Evolutionary conservation across 2,329 filamentous ascomycete genomes (phyloP), one percentile per base, ranked within the genome.

Genomic region (Elsinoe batatas): DNA sequence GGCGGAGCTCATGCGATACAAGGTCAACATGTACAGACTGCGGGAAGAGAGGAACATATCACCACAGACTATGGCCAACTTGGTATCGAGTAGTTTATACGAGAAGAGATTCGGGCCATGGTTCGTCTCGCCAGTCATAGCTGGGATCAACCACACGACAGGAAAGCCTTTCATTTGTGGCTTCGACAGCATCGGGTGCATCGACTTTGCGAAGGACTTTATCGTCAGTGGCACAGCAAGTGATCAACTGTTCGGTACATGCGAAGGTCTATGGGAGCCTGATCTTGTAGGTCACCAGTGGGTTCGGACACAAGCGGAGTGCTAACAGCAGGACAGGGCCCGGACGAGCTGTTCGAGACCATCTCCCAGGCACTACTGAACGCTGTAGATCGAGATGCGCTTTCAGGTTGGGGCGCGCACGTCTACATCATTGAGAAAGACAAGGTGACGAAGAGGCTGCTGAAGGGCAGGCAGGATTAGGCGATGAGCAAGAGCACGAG

Each of bases 401-500:
- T 98, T 61, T 96, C 91, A 36, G 93, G 93, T 62, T 97, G 93
- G 93, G 93, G 93, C 70, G 93, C 93, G 37, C 90, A 98, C 69
- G 93, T 98, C 64, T 98, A 97, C 77, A 95, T 98, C 69, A 95
- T 98, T 72, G 93, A 97, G 79, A 98, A 98, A 82, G 91, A 95
- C 77, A 97, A 97, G 87, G 88, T 98, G 61, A 97, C 93, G 68
- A 96, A 97, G 85, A 82, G 93, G 72, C 83, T 98, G 83, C 79
- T 98, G 72, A 97, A 97, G 83, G 91, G 91, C 69, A 84, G 91
- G 78, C 91, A 97, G 77, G 91, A 97, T 58, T 78, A 73, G 51
- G 55, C 43, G 26, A 5, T 35, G 15, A 30, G 37, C 37, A 32
- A 54, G 26, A 50, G 46, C 8, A 38, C 32, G 47, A 38, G 18